Base-by-base conservation (phyloP, 139 green algal species). In the Mesostigma viride region DNA sequence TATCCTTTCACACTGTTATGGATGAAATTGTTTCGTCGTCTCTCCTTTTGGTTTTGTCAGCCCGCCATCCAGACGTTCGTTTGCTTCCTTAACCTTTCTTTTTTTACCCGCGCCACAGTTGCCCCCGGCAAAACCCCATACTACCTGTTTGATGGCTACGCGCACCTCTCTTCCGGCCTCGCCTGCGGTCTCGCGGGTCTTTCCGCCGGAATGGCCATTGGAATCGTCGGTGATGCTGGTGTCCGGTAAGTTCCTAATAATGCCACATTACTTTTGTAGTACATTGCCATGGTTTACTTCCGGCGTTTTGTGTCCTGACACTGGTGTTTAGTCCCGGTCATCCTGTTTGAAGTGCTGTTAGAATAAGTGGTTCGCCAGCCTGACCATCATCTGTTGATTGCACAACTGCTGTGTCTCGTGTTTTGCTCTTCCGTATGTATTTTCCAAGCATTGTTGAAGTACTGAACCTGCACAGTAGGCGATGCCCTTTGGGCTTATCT, bases 191-290 rank as follows among this genome's bases (percentile, higher is more conserved):
- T 99, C 1, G 86, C 89, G 36, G 90, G 87, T 28, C 83, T 99
- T 2, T 85, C 88, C 62, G 93, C 93, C 35, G 94, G 94, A 66
- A 98, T 99, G 93, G 90, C 90, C 34, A 99, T 99, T 72, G 94
- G 94, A 62, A 96, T 99, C 61, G 92, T 99, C 2, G 94, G 94
- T 45, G 94, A 99, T 68, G 91, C 92, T 61, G 94, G 94, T 51
- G 94, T 99, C 40, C 82, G 91, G 68, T 74, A 62, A 66, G 64
- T 11, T n/a, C n/a, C n/a, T n/a, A n/a, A n/a, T n/a, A n/a, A n/a
- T n/a, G n/a, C n/a, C n/a, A n/a, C n/a, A n/a, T n/a, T n/a, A n/a
- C n/a, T n/a, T n/a, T n/a, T n/a, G n/a, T n/a, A n/a, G n/a, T n/a
- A n/a, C n/a, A n/a, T n/a, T n/a, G n/a, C n/a, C n/a, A n/a, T n/a